Conservation (phyloP, 2,329 filamentous ascomycete genomes). For the Colletotrichum shisoi region DNA sequence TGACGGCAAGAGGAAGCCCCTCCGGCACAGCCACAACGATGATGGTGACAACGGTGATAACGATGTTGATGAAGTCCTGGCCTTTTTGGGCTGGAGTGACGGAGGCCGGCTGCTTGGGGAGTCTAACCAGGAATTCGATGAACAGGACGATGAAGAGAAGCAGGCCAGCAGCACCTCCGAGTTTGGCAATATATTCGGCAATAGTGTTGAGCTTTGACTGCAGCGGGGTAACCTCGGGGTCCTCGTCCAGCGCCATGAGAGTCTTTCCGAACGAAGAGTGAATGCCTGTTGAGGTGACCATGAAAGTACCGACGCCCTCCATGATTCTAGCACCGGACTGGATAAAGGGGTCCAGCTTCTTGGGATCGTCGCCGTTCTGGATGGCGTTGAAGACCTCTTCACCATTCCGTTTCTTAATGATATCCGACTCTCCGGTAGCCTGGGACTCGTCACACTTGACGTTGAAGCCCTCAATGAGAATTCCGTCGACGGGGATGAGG, state of each 20-base stretch:
- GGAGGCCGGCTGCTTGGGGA: conserved; percentile 60
- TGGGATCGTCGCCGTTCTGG: conserved; percentile 69
- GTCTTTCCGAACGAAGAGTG: conserved; percentile 80
- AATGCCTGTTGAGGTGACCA: conserved; percentile 76
- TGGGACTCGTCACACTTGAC: conserved; percentile 81
- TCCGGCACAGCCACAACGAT: conserved; percentile 83
- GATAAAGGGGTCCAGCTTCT: conserved; percentile 83
- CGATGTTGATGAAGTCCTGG: conserved; percentile 77
- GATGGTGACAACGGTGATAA: conserved; percentile 80
- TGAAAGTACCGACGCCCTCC: conserved; percentile 77
- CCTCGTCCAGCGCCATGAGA: conserved; percentile 75
- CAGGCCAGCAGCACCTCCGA: conserved; percentile 78
- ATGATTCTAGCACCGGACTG: conserved; percentile 83
- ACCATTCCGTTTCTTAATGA: conserved; percentile 72
- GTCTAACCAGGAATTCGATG: conserved; percentile 80
- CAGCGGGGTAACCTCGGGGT: conserved; percentile 77
- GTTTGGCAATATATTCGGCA: conserved; percentile 79
- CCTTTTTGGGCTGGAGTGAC: conserved; percentile 75
- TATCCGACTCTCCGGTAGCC: conserved; percentile 79
- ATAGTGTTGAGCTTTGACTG: conserved; percentile 79
- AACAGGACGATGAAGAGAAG: conserved; percentile 84
- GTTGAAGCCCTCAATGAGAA: conserved; percentile 76
- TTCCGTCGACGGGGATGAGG: conserved; percentile 75
- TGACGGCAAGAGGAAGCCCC: conserved; percentile 79
- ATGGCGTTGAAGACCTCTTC: conserved; percentile 76